Evolutionary conservation across 371 early-diverging fungal species (phyloP), one percentile per base, ranked within the genome.

Genomic region (Antonospora locustae): DNA sequence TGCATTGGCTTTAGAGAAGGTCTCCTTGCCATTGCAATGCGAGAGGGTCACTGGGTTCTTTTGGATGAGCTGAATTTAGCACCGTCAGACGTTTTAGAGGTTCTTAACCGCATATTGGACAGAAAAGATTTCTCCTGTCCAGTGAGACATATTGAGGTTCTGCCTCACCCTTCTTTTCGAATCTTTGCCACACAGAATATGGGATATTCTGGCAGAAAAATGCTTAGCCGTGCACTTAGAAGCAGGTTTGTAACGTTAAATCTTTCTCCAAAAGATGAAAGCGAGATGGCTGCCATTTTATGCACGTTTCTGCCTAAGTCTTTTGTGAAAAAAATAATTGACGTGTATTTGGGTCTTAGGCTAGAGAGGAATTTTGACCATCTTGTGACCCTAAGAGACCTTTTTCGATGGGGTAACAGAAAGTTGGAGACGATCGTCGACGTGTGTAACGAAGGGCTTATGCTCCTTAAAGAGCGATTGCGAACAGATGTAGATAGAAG

Each of bases 101-200:
- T 94, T 0, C 80, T 99, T 24, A 99, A 99, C 77, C 82, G 97
- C 22, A 76, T 99, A 44, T 74, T 99, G 36, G 99, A 99, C 62
- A 99, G 97, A 75, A 81, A 90, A 48, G 96, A 97, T 74, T 76
- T 99, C 47, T 78, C 86, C 28, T 84, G 97, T 29, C 87, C 93
- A 1, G 95, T 94, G 72, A 94, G 90, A 0, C 85, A 88, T 56
- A 88, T 92, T 74, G 69, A 82, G 20, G 83, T 99, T 22, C 81
- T 81, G 38, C 91, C 97, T 19, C 94, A 96, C 66, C 82, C 84
- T 28, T 80, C 88, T 61, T 99, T 99, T 70, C 87, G 89, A 84
- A 79, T 99, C 5, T 97, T 99, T 79, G 96, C 96, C 5, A 96
- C 99, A 12, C 97, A 96, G 72, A 99, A 99, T 74, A 90, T 94